Conservation (phyloP, 2,329 filamentous ascomycete species). For the Hypomyces perniciosus region DNA sequence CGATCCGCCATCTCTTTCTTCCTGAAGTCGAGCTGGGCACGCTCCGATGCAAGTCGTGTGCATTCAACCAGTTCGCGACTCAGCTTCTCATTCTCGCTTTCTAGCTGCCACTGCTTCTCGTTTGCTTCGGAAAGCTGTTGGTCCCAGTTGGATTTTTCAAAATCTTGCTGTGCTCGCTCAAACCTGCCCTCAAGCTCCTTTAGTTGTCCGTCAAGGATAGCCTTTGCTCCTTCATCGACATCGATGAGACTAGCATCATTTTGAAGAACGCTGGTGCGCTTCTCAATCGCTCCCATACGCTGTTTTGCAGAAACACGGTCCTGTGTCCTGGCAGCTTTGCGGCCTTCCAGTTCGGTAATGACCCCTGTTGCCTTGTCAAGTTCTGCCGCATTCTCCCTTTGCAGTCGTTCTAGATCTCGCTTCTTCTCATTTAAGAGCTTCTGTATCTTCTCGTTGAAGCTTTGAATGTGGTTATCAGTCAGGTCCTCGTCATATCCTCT, state of each 20-base stretch:
- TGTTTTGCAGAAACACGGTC: constrained; percentile 68
- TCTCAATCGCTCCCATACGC: constrained; percentile 68
- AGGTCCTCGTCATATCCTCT: constrained; percentile 78
- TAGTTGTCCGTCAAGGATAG: constrained; percentile 67
- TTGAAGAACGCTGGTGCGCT: constrained; percentile 60
- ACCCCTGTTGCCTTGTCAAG: constrained; percentile 63
- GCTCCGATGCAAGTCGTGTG: constrained; percentile 72
- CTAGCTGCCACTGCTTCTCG: constrained; percentile 58
- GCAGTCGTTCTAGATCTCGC: constrained; percentile 66
- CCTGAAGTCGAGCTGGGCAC: constrained; percentile 76
- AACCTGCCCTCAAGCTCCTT: constrained; percentile 62
- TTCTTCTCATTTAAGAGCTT: constrained; percentile 74
- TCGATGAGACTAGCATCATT: constrained; percentile 64
- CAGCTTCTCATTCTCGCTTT: constrained; percentile 65
- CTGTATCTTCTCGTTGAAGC: constrained; percentile 72
- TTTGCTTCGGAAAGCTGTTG: constrained; percentile 62
- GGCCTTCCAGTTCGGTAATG: constrained; percentile 68
- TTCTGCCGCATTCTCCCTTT: constrained; percentile 68
- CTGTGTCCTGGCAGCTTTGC: constrained; percentile 65
- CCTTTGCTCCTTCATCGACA: constrained; percentile 79
- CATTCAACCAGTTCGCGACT: constrained; percentile 78
- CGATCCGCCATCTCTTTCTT: constrained; percentile 74
- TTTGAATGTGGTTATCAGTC: constrained; percentile 63
- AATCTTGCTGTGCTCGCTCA: constrained; percentile 54
- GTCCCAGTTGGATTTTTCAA: constrained; percentile 63